phyloP scores from a whole-genome alignment of 345 rosid species.

The Citrus sp. region DNA sequence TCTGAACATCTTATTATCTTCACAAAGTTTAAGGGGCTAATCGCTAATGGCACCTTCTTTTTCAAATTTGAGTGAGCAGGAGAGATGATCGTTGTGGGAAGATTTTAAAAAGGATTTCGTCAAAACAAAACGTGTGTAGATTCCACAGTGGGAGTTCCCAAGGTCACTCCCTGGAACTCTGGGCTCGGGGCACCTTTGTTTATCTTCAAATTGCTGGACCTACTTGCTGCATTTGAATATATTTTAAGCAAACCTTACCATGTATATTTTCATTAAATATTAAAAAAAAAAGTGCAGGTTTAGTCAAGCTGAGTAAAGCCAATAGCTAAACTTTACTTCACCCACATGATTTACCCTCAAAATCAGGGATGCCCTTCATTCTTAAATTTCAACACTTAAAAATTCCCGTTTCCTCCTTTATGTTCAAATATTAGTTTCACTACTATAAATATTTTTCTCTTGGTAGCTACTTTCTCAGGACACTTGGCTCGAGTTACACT shows the following conservation, averaged over 20 bases:
- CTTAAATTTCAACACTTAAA: not conserved
- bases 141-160: constrained; percentile 26
- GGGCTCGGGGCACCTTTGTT: constrained; percentile 20
- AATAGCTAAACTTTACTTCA: constrained; percentile 12
- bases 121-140: constrained; percentile 33
- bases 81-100: not conserved
- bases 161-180: constrained; percentile 33
- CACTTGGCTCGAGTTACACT: constrained; percentile 1
- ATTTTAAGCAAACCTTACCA: not conserved
- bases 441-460: not conserved
- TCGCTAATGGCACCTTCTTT: not conserved
- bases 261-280: not conserved
- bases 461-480: not conserved
- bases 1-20: not conserved
- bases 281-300: not conserved
- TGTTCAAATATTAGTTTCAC: not conserved
- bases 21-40: not conserved
- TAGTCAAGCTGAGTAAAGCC: constrained; percentile 6
- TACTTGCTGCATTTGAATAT: not conserved
- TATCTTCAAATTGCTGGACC: not conserved
- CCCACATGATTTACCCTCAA: constrained; percentile 25
- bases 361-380: constrained; percentile 8
- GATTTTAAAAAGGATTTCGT: not conserved
- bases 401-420: not conserved
- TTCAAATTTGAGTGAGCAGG: not conserved